Evolutionary conservation across 352 stramenopile genomes (phyloP).

Genomic region (Elongisporangium senticosum): DNA sequence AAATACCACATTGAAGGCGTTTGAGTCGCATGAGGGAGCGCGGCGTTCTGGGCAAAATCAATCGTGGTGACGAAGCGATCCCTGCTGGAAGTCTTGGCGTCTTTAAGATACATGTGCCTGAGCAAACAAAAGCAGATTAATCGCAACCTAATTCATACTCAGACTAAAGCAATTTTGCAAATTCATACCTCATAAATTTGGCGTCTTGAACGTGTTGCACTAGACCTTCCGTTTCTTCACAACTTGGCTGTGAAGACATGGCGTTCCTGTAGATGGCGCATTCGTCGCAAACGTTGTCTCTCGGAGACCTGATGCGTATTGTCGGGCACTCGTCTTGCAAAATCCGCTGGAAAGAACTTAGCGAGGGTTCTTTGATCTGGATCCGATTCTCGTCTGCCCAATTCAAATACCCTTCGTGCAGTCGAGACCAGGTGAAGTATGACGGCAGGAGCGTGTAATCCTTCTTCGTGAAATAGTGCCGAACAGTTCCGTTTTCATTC

Average conservation of each 20-base stretch:
- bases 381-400: constrained; percentile 8
- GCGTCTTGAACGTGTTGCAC: constrained; percentile 1
- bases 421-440: constrained; percentile 5
- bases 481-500: not conserved
- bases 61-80: constrained; percentile 8
- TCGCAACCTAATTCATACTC: not conserved
- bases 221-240: constrained; percentile 7
- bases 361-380: constrained; percentile 2
- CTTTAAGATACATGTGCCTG: too few relatives aligned
- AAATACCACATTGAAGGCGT: constrained; percentile 13
- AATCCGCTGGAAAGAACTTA: constrained; percentile 3
- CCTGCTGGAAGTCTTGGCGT: not conserved
- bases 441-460: constrained; percentile 5
- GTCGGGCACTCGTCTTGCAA: constrained; percentile 1
- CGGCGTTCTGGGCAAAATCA: constrained; percentile 11
- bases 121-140: constrained; percentile 1
- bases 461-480: constrained; percentile 1
- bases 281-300: constrained; percentile 10
- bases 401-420: constrained; percentile 7
- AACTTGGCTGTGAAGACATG: not conserved
- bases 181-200: constrained; percentile 6
- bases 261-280: constrained; percentile 8
- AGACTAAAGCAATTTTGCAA: not conserved
- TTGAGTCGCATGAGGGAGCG: not conserved
- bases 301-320: constrained; percentile 7